phyloP scores from a whole-genome alignment of 1,284 basidiomycete species.

The Trametes pubescens region DNA sequence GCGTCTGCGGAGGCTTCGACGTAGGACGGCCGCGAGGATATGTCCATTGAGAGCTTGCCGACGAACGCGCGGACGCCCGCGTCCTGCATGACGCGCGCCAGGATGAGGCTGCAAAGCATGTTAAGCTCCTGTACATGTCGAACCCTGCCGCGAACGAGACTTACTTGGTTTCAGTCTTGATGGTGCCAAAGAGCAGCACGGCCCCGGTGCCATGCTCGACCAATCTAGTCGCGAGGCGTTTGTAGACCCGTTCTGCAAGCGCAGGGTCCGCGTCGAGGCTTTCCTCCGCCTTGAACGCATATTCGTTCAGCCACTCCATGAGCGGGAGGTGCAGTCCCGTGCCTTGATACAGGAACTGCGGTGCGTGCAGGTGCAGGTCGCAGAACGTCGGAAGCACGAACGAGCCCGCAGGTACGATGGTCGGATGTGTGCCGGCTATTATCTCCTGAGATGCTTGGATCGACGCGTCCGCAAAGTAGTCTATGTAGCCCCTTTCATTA shows the following conservation, averaged over 20 bases:
- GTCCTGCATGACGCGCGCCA: slow-evolving; percentile 74
- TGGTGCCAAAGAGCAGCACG: slow-evolving; percentile 82
- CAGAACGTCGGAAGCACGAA: slow-evolving; percentile 83
- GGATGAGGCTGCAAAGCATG: slow-evolving; percentile 62
- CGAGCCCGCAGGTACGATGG: slow-evolving; percentile 56
- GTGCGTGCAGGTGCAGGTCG: slow-evolving; percentile 86
- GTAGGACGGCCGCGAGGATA: slow-evolving; percentile 76
- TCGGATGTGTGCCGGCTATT: slow-evolving; percentile 25
- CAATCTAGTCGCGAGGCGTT: slow-evolving; percentile 66
- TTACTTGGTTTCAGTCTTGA: slow-evolving; percentile 82
- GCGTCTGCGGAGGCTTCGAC: slow-evolving; percentile 62
- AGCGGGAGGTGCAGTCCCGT: slow-evolving; percentile 85
- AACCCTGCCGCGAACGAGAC: slow-evolving; percentile 8
- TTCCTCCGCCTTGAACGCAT: slow-evolving; percentile 83
- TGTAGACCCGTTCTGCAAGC: slow-evolving; percentile 74
- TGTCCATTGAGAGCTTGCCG: slow-evolving; percentile 89
- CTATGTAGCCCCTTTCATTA: slow-evolving; percentile 62
- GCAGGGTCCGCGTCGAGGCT: slow-evolving; percentile 67
- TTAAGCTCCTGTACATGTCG: slow-evolving; percentile 6
- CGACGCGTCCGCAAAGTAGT: slow-evolving; percentile 53
- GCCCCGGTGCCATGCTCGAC: slow-evolving; percentile 79
- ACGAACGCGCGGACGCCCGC: slow-evolving; percentile 82
- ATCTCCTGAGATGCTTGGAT: slow-evolving; percentile 47
- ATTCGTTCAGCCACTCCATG: slow-evolving; percentile 83
- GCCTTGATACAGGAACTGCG: slow-evolving; percentile 87